phyloP scores from a whole-genome alignment of 495 filamentous ascomycete genomes.

The Bathelium albidoporum region DNA sequence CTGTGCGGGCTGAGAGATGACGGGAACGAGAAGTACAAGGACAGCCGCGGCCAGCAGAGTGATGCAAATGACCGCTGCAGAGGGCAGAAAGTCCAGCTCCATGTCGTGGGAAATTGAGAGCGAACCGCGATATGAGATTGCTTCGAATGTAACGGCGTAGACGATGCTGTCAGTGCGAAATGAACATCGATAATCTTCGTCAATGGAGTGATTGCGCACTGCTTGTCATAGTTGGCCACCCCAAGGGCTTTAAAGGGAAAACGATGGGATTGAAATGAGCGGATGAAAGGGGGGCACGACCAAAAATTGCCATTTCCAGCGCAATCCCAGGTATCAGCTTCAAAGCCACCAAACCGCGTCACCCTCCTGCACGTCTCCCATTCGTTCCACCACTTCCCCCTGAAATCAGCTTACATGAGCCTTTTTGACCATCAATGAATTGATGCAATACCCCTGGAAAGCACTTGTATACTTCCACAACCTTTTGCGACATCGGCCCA shows the following conservation, averaged over 20 bases:
- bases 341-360: neutral
- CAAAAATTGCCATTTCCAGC: neutral
- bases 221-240: too few species aligned
- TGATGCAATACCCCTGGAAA: neutral
- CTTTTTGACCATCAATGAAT: neutral
- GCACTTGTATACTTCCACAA: neutral
- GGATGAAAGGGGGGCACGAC: neutral
- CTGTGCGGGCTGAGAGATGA: conserved; percentile 27
- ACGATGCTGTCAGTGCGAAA: too few species aligned
- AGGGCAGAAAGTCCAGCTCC: neutral
- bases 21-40: conserved; percentile 13
- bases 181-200: too few species aligned
- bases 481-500: too few species aligned
- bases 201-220: neutral
- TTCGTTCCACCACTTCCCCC: too few species aligned
- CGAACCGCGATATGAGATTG: too few species aligned
- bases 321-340: neutral
- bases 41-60: neutral
- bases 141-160: too few species aligned
- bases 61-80: neutral
- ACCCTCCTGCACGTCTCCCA: neutral
- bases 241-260: too few species aligned
- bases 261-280: neutral
- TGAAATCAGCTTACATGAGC: too few species aligned
- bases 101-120: neutral